Percentiles rank a stretch among this genome's conserved stretches.
phyloP scores from a whole-genome alignment of 129 eudicot species.

The Erigeron canadensis region DNA sequence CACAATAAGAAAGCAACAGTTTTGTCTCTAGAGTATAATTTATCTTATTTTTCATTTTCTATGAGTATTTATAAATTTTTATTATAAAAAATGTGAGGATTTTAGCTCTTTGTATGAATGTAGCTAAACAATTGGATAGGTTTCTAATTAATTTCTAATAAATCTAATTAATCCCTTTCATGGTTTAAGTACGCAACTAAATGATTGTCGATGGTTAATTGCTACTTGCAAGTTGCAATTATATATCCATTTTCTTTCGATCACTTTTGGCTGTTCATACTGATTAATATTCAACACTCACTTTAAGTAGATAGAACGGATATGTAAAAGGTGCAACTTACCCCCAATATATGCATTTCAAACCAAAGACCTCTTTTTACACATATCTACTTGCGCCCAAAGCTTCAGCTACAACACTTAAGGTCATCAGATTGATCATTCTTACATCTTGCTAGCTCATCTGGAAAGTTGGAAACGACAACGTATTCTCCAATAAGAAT shows the following conservation, averaged over 20 bases:
- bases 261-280: no score
- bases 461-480: no score
- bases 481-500: no score
- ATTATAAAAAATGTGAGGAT: not conserved
- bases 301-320: no score
- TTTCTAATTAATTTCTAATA: constrained; percentile 23
- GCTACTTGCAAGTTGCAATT: not conserved
- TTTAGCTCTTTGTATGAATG: not conserved
- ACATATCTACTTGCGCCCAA: no score
- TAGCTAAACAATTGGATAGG: constrained; percentile 5
- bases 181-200: constrained; percentile 21
- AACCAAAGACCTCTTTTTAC: no score
- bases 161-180: constrained; percentile 28
- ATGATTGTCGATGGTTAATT: constrained; percentile 25
- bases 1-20: constrained; percentile 22
- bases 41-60: not conserved
- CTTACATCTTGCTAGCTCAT: no score
- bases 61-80: not conserved
- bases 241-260: not conserved
- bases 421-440: no score
- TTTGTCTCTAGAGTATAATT: constrained; percentile 8
- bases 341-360: no score
- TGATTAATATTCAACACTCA: no score
- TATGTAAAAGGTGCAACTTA: no score
- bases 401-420: no score